Base-by-base conservation (phyloP, 306 rosid genomes). In the Glycine tomentella region DNA sequence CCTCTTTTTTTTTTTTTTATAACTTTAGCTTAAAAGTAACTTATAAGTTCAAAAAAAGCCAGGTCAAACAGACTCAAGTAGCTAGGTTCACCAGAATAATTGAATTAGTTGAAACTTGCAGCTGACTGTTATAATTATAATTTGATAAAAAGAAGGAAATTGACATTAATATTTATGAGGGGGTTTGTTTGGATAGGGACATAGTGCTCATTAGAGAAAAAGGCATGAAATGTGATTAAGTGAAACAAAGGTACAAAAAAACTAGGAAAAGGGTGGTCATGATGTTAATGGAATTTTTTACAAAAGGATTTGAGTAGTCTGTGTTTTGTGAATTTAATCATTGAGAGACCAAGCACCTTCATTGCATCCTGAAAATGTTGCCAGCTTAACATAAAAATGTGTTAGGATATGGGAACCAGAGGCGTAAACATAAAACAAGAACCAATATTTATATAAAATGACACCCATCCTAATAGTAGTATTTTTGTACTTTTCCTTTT, bases 361-460 rank as follows among this genome's bases (percentile, higher is more conserved):
- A 58, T 17, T 58, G 38, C 65, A 58, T 20, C 65, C 13, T 58
- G 34, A 20, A 58, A 58, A 58, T 58, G 34, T 58, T 58, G 13
- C 14, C 38, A 58, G 65, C 65, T 0, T 58, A 58, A 20, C 62
- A 56, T 56, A 58, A 58, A 58, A 58, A 8, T 58, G 65, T 58
- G 7, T 58, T 58, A 0, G 65, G 65, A 5, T 55, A 55, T 55
- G 9, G 55, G 55, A 50, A 11, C 25, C 15, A 4, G 6, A 1
- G 6, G 61, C 44, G 8, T 45, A 8, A 45, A 25, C 8, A 7
- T 50, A 8, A 62, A 76, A 36, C 72, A 17, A 58, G 31, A 69
- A 82, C 25, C 50, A 61, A 48, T 4, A 8, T 77, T 17, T 48
- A 76, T 31, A 51, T 63, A 63, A 8, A 55, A 62, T 61, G 74